Percentiles rank a stretch among this genome's conserved stretches.
These are phyloP conservation scores for Geotrichum candidum DNA, from an alignment of 1,139 yeast species.

Conservation along the genomic window DNA sequence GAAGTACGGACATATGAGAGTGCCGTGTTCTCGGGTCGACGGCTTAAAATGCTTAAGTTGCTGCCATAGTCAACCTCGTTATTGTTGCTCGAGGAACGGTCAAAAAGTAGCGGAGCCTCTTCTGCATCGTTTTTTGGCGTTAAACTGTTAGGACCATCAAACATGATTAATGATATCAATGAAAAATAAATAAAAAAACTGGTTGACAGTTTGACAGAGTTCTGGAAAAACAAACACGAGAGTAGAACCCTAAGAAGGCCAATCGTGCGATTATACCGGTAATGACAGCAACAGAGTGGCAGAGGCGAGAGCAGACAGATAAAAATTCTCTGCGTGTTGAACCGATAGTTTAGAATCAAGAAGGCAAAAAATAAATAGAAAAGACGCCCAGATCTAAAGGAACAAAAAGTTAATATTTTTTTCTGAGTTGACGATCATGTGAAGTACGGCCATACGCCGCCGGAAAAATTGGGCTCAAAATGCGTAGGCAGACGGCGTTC, in stretches of 20 bases:
- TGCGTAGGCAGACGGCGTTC: background rate
- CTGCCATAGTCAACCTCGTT: background rate
- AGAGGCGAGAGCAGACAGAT: background rate
- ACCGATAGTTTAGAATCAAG: background rate
- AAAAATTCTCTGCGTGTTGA: background rate
- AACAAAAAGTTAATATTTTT: background rate
- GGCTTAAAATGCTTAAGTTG: background rate
- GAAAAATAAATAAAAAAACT: background rate
- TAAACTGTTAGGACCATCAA: background rate
- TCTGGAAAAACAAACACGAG: constrained; percentile 17
- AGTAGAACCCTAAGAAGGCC: constrained; percentile 22
- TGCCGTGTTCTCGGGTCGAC: background rate
- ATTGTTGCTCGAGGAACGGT: background rate
- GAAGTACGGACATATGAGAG: constrained; percentile 34
- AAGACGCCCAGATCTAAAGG: background rate
- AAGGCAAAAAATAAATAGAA: background rate
- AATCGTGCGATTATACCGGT: constrained; percentile 11
- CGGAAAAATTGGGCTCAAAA: background rate
- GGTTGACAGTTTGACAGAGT: background rate
- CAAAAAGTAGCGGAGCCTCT: background rate
- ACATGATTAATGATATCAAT: background rate
- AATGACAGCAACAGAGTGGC: background rate
- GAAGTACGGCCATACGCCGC: background rate
- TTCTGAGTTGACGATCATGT: background rate
- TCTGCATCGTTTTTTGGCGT: background rate